A percentile compares a stretch with the other conserved stretches of the same genome.
Conservation (phyloP, 441 rosid species). For the Mallotus japonicus region DNA sequence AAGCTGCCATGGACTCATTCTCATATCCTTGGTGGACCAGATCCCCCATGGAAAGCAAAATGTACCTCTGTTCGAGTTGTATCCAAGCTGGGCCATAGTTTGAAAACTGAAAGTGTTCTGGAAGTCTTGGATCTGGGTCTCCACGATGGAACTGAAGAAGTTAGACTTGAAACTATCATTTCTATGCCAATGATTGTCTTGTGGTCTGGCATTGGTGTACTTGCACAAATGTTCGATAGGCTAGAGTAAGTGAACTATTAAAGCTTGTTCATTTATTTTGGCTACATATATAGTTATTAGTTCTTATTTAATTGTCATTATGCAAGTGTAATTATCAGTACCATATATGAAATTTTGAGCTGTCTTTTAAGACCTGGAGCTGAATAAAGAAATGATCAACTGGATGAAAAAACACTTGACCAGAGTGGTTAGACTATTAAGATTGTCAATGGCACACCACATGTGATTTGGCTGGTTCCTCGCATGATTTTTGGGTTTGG, state of each 20-base stretch:
- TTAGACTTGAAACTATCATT: constrained; percentile 67
- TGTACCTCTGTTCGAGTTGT: constrained; percentile 63
- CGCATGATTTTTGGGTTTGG: background rate
- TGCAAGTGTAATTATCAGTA: background rate
- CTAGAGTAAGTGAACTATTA: constrained; percentile 66
- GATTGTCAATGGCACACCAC: background rate
- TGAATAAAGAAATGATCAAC: background rate
- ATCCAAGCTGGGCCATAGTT: constrained; percentile 62
- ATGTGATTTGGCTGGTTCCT: background rate
- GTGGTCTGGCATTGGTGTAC: constrained; percentile 58
- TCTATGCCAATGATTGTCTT: constrained; percentile 70
- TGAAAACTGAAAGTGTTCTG: constrained; percentile 42
- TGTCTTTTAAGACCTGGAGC: background rate
- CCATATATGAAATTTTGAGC: background rate
- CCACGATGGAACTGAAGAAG: constrained; percentile 77
- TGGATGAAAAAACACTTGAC: background rate
- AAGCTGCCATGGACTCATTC: constrained; percentile 83
- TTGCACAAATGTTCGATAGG: constrained; percentile 53
- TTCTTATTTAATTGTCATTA: constrained; percentile 1
- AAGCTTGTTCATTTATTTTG: constrained; percentile 16
- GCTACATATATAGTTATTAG: background rate
- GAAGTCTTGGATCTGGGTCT: constrained; percentile 72
- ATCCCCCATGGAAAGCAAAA: constrained; percentile 58
- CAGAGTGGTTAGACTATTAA: background rate
- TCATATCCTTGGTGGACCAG: constrained; percentile 41